These are phyloP conservation scores for Vicia villosa DNA, from an alignment of 306 rosid genomes.

Conservation along the genomic window DNA sequence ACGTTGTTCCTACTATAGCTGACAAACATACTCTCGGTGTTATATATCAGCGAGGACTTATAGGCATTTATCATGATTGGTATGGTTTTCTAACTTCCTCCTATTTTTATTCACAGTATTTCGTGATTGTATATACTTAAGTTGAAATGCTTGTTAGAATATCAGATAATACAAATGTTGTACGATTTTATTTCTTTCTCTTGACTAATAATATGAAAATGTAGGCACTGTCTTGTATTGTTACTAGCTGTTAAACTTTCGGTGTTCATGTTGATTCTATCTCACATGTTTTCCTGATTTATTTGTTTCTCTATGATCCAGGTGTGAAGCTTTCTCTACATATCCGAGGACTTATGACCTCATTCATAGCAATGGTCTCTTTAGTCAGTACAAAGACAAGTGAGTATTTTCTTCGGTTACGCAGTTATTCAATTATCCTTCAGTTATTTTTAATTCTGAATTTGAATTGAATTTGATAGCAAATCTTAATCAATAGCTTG, in stretches of 20 bases:
- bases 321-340: constrained; percentile 95
- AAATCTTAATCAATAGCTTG: constrained; percentile 7
- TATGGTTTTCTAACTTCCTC: constrained; percentile 42
- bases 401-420: constrained; percentile 45
- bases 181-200: neutral
- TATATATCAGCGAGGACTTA: constrained; percentile 78
- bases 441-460: neutral
- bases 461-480: neutral
- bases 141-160: neutral
- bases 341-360: constrained; percentile 98
- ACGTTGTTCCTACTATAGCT: constrained; percentile 88
- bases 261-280: neutral
- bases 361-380: constrained; percentile 82
- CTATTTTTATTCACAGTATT: constrained; percentile 4
- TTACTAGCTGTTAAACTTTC: neutral
- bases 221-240: constrained; percentile 18
- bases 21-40: constrained; percentile 74
- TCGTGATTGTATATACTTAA: constrained; percentile 4
- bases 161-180: neutral
- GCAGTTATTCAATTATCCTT: constrained; percentile 25
- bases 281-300: constrained; percentile 10
- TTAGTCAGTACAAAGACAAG: constrained; percentile 82
- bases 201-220: neutral
- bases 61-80: constrained; percentile 97
- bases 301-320: constrained; percentile 40